phyloP scores from a whole-genome alignment of 768 basidiomycete species.

The Sporobolomyces phaffii region DNA sequence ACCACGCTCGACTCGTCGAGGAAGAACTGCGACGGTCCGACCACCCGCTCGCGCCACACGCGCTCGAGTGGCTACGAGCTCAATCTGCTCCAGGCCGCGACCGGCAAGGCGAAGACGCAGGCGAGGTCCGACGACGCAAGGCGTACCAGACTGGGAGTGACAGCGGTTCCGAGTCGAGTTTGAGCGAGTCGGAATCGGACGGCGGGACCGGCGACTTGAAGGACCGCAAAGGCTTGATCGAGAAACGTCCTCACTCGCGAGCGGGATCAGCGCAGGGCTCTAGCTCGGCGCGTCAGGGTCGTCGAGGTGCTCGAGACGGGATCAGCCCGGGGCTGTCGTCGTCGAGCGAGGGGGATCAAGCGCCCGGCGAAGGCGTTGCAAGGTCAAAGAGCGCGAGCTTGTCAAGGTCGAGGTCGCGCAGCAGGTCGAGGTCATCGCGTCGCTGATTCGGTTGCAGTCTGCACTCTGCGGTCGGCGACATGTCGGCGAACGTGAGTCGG shows the following conservation, averaged over 20 bases:
- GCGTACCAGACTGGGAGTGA: neutral
- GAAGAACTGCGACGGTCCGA: neutral
- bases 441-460: too few species aligned
- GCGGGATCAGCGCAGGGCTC: too few species aligned
- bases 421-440: conserved; percentile 43
- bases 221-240: neutral
- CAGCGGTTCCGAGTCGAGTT: neutral
- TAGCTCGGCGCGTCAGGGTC: too few species aligned
- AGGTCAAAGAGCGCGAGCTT: neutral
- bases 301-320: too few species aligned
- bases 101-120: too few species aligned
- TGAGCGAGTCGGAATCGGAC: neutral
- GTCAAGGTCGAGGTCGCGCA: conserved; percentile 54
- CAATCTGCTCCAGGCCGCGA: neutral
- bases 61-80: neutral
- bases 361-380: too few species aligned
- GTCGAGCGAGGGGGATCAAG: too few species aligned
- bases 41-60: conserved; percentile 11
- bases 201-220: neutral
- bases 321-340: too few species aligned
- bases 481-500: too few species aligned
- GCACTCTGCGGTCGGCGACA: too few species aligned
- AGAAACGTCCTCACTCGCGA: neutral
- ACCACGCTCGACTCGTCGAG: neutral
- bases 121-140: too few species aligned